These are phyloP conservation scores for Metschnikowia hibisci DNA, from an alignment of 805 yeast genomes.

Conservation along the genomic window DNA sequence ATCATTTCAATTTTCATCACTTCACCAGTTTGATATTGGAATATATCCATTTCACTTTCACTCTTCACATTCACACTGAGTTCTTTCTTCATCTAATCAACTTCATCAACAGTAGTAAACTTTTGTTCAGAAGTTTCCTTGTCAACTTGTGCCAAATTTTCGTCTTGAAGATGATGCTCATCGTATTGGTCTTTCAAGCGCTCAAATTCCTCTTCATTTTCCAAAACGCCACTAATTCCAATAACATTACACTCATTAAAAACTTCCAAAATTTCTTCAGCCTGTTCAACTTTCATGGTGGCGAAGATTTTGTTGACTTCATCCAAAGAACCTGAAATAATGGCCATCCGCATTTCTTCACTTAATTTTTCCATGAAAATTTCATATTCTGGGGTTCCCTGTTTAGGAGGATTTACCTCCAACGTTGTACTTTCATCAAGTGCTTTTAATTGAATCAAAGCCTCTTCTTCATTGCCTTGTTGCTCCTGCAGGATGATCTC, in stretches of 20 bases:
- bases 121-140: background rate
- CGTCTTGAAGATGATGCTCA: constrained; percentile 20
- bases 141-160: background rate
- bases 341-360: constrained; percentile 64
- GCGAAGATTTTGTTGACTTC: constrained; percentile 82
- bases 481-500: constrained; percentile 56
- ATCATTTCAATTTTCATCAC: too few species aligned
- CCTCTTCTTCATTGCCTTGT: constrained; percentile 52
- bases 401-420: constrained; percentile 62
- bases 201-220: constrained; percentile 66
- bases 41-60: constrained; percentile 10
- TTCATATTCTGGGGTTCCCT: constrained; percentile 51
- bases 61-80: constrained; percentile 5
- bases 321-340: constrained; percentile 67
- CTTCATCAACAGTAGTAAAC: constrained; percentile 11
- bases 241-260: constrained; percentile 81
- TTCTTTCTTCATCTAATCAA: constrained; percentile 6
- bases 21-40: too few species aligned
- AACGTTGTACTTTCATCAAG: constrained; percentile 80
- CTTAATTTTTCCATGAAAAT: constrained; percentile 55
- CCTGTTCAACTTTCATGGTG: constrained; percentile 65
- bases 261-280: constrained; percentile 69
- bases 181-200: constrained; percentile 48
- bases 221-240: constrained; percentile 72
- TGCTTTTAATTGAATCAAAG: constrained; percentile 81